Percentiles rank a stretch among this genome's conserved stretches.
These are phyloP conservation scores for Ophidiomyces ophidiicola DNA, from an alignment of 2,329 filamentous ascomycete species.

Conservation along the genomic window DNA sequence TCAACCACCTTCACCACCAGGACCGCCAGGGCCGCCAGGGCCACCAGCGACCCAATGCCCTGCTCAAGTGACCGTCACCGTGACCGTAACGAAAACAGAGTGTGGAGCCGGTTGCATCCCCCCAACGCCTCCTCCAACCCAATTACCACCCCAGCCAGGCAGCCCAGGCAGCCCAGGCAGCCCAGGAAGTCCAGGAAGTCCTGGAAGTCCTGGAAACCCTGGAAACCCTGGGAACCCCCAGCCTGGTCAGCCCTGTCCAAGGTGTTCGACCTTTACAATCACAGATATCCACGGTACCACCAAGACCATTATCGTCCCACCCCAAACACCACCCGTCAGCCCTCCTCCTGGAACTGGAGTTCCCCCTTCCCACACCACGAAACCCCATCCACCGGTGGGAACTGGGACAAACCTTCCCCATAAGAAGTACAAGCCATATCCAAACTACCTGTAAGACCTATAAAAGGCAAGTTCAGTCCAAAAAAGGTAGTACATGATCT, in stretches of 20 bases:
- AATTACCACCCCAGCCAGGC: not conserved
- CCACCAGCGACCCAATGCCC: slow-evolving; percentile 10
- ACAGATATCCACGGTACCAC: slow-evolving; percentile 18
- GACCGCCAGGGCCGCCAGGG: slow-evolving; percentile 7
- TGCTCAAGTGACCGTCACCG: slow-evolving; percentile 13
- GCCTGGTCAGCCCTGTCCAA: slow-evolving; percentile 15
- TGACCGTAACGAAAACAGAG: slow-evolving; percentile 15
- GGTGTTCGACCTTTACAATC: slow-evolving; percentile 22
- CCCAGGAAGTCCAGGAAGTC: slow-evolving; percentile 7
- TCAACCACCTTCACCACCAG: slow-evolving; percentile 2
- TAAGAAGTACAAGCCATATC: slow-evolving; percentile 6
- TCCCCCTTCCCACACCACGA: slow-evolving; percentile 6
- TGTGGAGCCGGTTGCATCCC: slow-evolving; percentile 9
- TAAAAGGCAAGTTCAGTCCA: too few species aligned
- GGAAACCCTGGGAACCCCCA: slow-evolving; percentile 7
- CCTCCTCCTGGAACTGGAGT: slow-evolving; percentile 9
- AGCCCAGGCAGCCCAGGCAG: not conserved
- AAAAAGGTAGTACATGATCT: too few species aligned
- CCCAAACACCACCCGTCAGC: not conserved
- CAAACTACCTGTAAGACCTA: slow-evolving; percentile 5
- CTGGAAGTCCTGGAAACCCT: slow-evolving; percentile 1
- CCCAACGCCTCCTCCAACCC: slow-evolving; percentile 8
- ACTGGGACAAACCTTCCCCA: slow-evolving; percentile 8
- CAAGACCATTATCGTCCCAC: slow-evolving; percentile 21
- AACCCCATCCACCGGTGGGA: slow-evolving; percentile 1